phyloP scores from a whole-genome alignment of 2,329 filamentous ascomycete species.

The Botrytis cinerea region DNA sequence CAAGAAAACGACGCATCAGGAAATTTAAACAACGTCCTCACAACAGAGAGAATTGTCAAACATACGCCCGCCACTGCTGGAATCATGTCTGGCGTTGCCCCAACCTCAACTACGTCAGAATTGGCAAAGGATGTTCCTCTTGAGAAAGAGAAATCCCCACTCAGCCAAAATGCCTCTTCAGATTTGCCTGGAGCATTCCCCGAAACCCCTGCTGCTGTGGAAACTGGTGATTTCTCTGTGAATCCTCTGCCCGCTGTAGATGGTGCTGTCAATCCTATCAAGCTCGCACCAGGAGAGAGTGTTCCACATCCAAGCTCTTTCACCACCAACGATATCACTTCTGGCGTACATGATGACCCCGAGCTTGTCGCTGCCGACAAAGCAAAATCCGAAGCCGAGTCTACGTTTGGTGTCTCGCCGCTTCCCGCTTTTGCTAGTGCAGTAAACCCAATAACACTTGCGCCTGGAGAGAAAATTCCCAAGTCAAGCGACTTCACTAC shows the following conservation, averaged over 20 bases:
- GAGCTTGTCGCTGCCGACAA: conserved; percentile 65
- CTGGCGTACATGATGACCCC: conserved; percentile 76
- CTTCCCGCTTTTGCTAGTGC: conserved; percentile 62
- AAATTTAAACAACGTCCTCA: conserved; percentile 92
- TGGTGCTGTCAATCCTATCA: conserved; percentile 75
- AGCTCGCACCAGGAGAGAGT: conserved; percentile 76
- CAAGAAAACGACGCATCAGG: conserved; percentile 80
- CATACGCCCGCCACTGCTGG: conserved; percentile 49
- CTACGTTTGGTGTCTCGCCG: conserved; percentile 59
- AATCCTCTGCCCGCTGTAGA: conserved; percentile 64
- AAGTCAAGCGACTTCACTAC: conserved; percentile 61
- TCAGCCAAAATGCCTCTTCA: conserved; percentile 44
- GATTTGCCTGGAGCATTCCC: conserved; percentile 70
- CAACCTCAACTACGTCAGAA: conserved; percentile 69
- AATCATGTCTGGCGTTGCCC: conserved; percentile 67
- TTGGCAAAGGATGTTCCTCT: conserved; percentile 68
- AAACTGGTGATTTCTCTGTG: conserved; percentile 50
- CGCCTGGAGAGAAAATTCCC: conserved; percentile 80
- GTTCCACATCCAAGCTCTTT: conserved; percentile 69
- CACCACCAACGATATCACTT: conserved; percentile 67
- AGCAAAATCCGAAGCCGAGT: conserved; percentile 44
- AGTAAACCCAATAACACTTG: conserved; percentile 78
- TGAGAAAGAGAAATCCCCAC: conserved; percentile 46
- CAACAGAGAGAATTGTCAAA: conserved; percentile 66
- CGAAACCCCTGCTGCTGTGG: conserved; percentile 61